Percentiles rank a stretch among this genome's conserved stretches.
phyloP scores from a whole-genome alignment of 306 rosid genomes.

The Trichosanthes truncata region DNA sequence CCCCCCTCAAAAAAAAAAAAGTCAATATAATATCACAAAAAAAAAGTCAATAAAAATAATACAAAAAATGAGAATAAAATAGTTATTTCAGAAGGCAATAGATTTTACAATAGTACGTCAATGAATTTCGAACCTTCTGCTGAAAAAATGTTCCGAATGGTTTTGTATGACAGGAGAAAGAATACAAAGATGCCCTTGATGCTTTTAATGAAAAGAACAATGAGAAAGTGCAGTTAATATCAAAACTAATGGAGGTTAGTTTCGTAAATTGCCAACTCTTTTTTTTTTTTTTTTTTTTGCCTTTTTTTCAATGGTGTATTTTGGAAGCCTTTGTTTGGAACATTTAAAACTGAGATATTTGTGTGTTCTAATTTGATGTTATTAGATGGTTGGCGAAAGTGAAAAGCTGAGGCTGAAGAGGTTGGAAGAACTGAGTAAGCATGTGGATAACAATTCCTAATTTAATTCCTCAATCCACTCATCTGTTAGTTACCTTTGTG shows the following conservation, averaged over 20 bases:
- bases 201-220: slow-evolving; percentile 76
- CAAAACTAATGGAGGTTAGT: slow-evolving; percentile 42
- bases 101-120: neutral
- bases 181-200: slow-evolving; percentile 80
- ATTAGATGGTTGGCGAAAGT: slow-evolving; percentile 13
- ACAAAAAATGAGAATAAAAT: neutral
- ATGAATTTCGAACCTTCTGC: neutral
- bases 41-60: neutral
- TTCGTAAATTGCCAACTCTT: neutral
- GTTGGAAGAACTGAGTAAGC: slow-evolving; percentile 16
- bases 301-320: neutral
- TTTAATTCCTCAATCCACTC: neutral
- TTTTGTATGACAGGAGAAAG: slow-evolving; percentile 55
- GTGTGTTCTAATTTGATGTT: neutral
- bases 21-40: neutral
- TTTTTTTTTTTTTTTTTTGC: too few relatives aligned
- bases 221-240: slow-evolving; percentile 49
- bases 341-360: neutral
- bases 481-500: neutral
- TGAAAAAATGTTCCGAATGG: neutral
- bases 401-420: slow-evolving; percentile 9
- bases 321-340: neutral
- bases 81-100: neutral
- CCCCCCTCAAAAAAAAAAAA: too few relatives aligned
- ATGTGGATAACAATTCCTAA: neutral